Evolutionary conservation across 441 rosid species (phyloP), one percentile per base, ranked within the genome.

Genomic region (Erysimum cheiri): DNA sequence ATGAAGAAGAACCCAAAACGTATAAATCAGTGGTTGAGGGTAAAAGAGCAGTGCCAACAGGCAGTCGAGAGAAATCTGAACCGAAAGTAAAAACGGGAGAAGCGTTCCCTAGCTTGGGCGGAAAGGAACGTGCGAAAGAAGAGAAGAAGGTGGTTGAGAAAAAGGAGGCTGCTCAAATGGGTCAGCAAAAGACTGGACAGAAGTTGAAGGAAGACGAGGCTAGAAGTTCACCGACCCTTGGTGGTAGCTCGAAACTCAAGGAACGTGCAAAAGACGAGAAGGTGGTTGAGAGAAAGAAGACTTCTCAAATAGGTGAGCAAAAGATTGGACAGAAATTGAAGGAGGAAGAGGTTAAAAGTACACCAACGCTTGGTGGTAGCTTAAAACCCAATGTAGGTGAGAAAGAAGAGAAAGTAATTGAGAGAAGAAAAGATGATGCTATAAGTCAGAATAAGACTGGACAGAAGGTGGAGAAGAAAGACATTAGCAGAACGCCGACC

Each of bases 21-120:
- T 75, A 75, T 49, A 75, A 75, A 33, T 75, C 78, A 39, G 78
- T 69, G 28, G 49, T 75, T 69, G 78, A 63, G 71, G 74, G 75
- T 40, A 75, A 69, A 28, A 69, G 31, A 63, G 2, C 14, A 1
- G 36, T 8, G 33, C 66, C 66, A 62, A 9, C 40, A 0, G 56
- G 56, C 0, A 69, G 12, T 32, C 55, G 12, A 24, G 66, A 48
- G 14, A 75, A 56, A 70, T 17, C 8, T 14, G 71, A 62, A 47
- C 33, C 35, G 12, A 69, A 40, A 56, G 37, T 56, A 43, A 69
- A 56, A 39, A 61, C 60, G 3, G 35, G 49, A 63, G 71, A 69
- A 69, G 39, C 28, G 3, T 31, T 2, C 17, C 66, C 74, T 63
- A 62, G 54, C 66, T 24, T 75, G 22, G 17, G 17, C 0, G 11